Evolutionary conservation across 2,329 filamentous ascomycete genomes (phyloP), one percentile per base, ranked within the genome.

Genomic region (Epichloe elymi): DNA sequence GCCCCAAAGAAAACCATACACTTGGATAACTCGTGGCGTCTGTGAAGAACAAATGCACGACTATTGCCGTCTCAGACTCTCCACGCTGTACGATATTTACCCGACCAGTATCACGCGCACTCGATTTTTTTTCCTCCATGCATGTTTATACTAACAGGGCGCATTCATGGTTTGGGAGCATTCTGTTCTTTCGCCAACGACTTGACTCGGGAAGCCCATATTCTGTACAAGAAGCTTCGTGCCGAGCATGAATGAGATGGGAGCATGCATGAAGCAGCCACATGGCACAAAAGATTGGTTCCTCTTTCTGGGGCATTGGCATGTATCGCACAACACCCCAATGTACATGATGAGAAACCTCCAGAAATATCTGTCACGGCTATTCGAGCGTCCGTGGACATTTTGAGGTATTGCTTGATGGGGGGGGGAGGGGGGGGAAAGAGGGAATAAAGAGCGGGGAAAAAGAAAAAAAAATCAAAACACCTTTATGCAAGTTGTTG

Each of bases 331-430:
- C 3, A 19, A 49, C 36, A 44, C 40, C 40, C 33, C 44, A 14
- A 38, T 44, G 48, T 49, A 49, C 48, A 44, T 49, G 12, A 35
- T 41, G 19, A 19, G 19, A 19, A 36, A 26, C 19, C 5, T 42
- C 15, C 1, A 36, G 23, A 12, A 4, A 37, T 19, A 42, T 8
- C n/a, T 20, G 19, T n/a, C 42, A 19, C 23, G 20, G 19, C 36
- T 5, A 38, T 3, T 38, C 36, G 36, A 38, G 36, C 36, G 12
- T n/a, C n/a, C 4, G 12, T n/a, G 36, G 14, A n/a, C 5, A n/a
- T 38, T 7, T 4, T 30, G 26, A 10, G 26, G 26, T 30, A 30
- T 30, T 30, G 26, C 11, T 4, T 30, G 8, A 30, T 30, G 8
- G 3, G 3, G 26, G 8, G 3, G 2, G 0, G 3, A 26, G n/a